These are phyloP conservation scores for Fistulina hepatica DNA, from an alignment of 1,284 basidiomycete genomes.

Conservation along the genomic window DNA sequence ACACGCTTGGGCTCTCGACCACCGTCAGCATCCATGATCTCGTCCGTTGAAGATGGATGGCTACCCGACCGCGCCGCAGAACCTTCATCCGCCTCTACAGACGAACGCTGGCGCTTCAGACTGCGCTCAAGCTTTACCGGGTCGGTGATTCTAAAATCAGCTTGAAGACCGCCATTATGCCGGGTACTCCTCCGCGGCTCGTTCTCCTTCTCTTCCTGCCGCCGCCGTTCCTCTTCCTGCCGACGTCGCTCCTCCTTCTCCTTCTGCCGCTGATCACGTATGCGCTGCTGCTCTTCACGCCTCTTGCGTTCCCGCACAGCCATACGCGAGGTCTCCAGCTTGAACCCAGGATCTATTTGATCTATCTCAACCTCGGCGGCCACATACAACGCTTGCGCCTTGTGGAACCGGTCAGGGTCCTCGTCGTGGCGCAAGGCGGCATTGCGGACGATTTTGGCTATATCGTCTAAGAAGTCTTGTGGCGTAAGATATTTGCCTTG, in stretches of 20 bases:
- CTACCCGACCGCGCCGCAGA: too few relatives aligned
- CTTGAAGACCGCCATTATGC: slow-evolving; percentile 58
- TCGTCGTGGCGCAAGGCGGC: slow-evolving; percentile 53
- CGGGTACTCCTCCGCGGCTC: slow-evolving; percentile 41
- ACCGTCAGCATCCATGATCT: slow-evolving; percentile 38
- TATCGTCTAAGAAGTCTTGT: slow-evolving; percentile 79
- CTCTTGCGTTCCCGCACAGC: slow-evolving; percentile 68
- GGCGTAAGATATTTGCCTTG: slow-evolving; percentile 83
- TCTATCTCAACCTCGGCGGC: slow-evolving; percentile 81
- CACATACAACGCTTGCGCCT: slow-evolving; percentile 85
- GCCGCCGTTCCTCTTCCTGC: slow-evolving; percentile 32
- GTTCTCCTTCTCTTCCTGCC: slow-evolving; percentile 26
- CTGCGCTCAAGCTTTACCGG: slow-evolving; percentile 59
- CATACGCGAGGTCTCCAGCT: slow-evolving; percentile 83
- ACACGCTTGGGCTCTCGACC: slow-evolving; percentile 44
- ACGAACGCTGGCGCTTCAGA: slow-evolving; percentile 59
- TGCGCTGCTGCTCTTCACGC: slow-evolving; percentile 46
- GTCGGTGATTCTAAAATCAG: slow-evolving; percentile 61
- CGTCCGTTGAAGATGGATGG: too few relatives aligned
- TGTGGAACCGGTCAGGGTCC: slow-evolving; percentile 69
- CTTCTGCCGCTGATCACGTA: slow-evolving; percentile 39
- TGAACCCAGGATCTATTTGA: slow-evolving; percentile 79
- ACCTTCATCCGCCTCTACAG: slow-evolving; percentile 41
- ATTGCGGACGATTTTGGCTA: slow-evolving; percentile 85
- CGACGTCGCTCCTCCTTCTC: slow-evolving; percentile 26